phyloP scores from a whole-genome alignment of 306 rosid species.

The Medicago arabica region DNA sequence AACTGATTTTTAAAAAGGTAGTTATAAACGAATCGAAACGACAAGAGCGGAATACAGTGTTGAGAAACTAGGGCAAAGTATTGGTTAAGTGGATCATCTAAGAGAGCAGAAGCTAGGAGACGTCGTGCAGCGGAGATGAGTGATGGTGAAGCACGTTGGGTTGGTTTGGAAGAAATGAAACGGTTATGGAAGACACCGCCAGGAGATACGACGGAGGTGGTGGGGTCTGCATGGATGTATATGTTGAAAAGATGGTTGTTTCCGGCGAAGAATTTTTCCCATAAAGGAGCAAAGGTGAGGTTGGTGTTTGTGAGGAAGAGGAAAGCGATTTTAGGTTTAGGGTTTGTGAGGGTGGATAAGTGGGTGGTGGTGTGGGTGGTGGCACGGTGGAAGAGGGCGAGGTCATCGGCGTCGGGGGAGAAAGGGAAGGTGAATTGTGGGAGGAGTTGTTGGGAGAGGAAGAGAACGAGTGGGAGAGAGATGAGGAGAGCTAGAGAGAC shows the following conservation, averaged over 20 bases:
- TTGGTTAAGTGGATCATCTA: conserved; percentile 59
- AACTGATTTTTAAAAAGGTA: conserved; percentile 38
- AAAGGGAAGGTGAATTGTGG: conserved; percentile 27
- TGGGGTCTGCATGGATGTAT: conserved; percentile 71
- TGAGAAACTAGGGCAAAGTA: conserved; percentile 66
- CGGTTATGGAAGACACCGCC: conserved; percentile 56
- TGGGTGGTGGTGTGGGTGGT: conserved; percentile 35
- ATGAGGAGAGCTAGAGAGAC: conserved; percentile 49
- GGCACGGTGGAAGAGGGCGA: conserved; percentile 53
- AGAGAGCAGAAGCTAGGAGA: conserved; percentile 58
- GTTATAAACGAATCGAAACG: conserved; percentile 53
- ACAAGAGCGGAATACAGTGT: conserved; percentile 64
- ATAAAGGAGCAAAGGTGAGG: conserved; percentile 64
- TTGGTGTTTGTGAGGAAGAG: conserved; percentile 73
- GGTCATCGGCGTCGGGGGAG: conserved; percentile 47
- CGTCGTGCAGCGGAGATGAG: conserved; percentile 69
- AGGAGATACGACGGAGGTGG: conserved; percentile 47
- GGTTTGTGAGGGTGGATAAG: conserved; percentile 40
- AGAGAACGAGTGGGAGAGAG: conserved; percentile 49
- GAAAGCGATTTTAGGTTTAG: conserved; percentile 70
- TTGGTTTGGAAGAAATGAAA: conserved; percentile 54
- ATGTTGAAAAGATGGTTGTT: conserved; percentile 57
- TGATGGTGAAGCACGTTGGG: conserved; percentile 56
- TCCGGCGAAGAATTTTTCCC: conserved; percentile 59
- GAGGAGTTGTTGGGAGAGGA: conserved; percentile 48